phyloP scores from a whole-genome alignment of 305 asterid genomes.

The Fraxinus ornus region DNA sequence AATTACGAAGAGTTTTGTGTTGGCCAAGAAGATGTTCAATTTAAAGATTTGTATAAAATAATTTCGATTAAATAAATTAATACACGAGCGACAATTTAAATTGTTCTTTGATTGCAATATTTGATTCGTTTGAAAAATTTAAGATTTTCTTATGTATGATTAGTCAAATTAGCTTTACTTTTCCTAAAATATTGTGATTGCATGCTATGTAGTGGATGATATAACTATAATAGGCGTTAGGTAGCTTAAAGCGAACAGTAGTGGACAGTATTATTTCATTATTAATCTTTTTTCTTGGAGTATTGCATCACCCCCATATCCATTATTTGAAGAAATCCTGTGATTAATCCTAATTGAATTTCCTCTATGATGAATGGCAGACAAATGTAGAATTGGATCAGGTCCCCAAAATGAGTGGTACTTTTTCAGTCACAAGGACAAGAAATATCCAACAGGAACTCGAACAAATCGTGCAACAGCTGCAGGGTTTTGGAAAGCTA shows the following conservation, averaged over 20 bases:
- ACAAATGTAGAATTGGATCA: conserved; percentile 83
- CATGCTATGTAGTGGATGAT: background rate
- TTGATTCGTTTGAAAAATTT: background rate
- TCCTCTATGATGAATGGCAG: conserved; percentile 30
- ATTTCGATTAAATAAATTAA: background rate
- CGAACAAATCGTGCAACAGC: conserved; percentile 79
- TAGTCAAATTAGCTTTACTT: background rate
- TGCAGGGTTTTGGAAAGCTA: conserved; percentile 91
- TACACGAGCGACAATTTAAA: background rate
- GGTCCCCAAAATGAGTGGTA: conserved; percentile 88
- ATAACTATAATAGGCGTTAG: too few species aligned
- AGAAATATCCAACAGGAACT: conserved; percentile 86
- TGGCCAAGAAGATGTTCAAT: background rate
- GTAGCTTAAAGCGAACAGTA: too few species aligned
- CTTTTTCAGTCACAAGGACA: conserved; percentile 89
- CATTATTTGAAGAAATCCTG: too few species aligned
- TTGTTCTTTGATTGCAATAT: background rate
- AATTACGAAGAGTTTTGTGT: background rate
- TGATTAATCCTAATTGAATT: background rate
- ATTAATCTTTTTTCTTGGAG: too few species aligned
- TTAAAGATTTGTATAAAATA: background rate
- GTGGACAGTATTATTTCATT: too few species aligned
- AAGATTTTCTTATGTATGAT: background rate
- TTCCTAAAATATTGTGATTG: background rate
- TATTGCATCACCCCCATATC: too few species aligned